Conservation (phyloP, 2,329 filamentous ascomycete species). For the Thielaviopsis musarum region DNA sequence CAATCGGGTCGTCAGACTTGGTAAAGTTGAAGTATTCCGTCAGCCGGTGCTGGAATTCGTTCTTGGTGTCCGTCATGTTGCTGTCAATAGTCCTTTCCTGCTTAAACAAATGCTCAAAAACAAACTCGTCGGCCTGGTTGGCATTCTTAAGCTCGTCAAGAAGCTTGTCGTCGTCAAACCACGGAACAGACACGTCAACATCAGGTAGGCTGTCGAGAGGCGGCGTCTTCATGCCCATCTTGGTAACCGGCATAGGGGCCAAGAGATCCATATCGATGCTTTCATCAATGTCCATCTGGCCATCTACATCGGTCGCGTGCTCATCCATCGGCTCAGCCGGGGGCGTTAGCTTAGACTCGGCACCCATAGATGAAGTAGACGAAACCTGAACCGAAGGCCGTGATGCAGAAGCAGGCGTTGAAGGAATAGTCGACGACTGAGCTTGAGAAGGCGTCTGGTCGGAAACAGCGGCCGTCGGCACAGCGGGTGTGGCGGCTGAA, state of each 20-base stretch:
- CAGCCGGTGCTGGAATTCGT: constrained; percentile 4
- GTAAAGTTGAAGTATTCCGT: constrained; percentile 37
- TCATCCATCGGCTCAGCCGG: constrained; percentile 13
- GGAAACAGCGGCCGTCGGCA: not conserved
- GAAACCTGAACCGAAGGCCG: not conserved
- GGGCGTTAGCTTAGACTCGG: constrained; percentile 13
- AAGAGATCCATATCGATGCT: constrained; percentile 21
- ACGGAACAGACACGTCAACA: constrained; percentile 18
- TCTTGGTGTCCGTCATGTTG: not conserved
- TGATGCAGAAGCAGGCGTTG: not conserved
- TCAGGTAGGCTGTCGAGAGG: constrained; percentile 36
- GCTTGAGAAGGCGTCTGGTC: not conserved
- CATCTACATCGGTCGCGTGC: constrained; percentile 23
- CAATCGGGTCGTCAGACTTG: constrained; percentile 35
- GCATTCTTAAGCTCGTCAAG: constrained; percentile 25
- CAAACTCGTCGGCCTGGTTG: constrained; percentile 26
- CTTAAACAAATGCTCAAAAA: constrained; percentile 21
- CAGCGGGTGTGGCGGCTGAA: not conserved
- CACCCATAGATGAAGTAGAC: not conserved
- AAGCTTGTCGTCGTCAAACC: constrained; percentile 15
- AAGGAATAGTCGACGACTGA: not conserved
- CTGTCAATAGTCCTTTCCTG: not conserved
- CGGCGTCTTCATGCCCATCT: constrained; percentile 34
- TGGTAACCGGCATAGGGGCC: constrained; percentile 18
- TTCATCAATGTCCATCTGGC: constrained; percentile 38